Conservation (phyloP, 495 filamentous ascomycete species). For the Hypoxylon trugodes region DNA sequence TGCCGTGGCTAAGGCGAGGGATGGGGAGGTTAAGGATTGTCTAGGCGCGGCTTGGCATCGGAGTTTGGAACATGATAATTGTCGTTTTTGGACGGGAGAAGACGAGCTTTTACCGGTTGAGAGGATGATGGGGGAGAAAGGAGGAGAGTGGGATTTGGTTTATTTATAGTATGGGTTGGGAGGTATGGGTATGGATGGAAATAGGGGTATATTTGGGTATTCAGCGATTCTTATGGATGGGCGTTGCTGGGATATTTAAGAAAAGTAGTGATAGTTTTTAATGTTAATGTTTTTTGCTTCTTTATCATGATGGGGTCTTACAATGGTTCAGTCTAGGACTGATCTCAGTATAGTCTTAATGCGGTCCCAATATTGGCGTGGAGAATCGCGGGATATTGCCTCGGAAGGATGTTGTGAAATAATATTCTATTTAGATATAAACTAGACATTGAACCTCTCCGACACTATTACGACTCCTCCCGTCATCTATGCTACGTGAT, state of each 20-base stretch:
- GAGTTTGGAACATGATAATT: constrained; percentile 10
- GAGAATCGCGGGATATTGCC: too few species aligned
- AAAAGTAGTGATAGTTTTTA: not conserved
- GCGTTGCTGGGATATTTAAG: too few species aligned
- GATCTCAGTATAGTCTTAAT: not conserved
- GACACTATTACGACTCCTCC: too few species aligned
- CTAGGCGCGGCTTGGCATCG: constrained; percentile 33
- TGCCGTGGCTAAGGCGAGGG: constrained; percentile 17
- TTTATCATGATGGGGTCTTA: not conserved
- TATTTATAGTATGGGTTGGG: constrained; percentile 11
- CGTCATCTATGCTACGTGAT: too few species aligned
- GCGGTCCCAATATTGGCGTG: too few species aligned
- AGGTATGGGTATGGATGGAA: not conserved
- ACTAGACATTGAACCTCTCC: not conserved
- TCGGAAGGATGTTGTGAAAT: not conserved
- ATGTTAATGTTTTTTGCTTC: not conserved
- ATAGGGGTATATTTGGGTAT: too few species aligned
- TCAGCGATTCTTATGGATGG: too few species aligned
- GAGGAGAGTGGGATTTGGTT: constrained; percentile 34
- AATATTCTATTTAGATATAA: not conserved
- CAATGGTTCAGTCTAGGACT: not conserved
- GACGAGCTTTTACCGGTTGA: constrained; percentile 35
- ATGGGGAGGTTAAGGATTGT: constrained; percentile 21
- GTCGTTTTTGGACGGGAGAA: constrained; percentile 33
- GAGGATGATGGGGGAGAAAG: constrained; percentile 5